Conservation (phyloP, 139 green algal species). For the Protoeuglena noctilucae region DNA sequence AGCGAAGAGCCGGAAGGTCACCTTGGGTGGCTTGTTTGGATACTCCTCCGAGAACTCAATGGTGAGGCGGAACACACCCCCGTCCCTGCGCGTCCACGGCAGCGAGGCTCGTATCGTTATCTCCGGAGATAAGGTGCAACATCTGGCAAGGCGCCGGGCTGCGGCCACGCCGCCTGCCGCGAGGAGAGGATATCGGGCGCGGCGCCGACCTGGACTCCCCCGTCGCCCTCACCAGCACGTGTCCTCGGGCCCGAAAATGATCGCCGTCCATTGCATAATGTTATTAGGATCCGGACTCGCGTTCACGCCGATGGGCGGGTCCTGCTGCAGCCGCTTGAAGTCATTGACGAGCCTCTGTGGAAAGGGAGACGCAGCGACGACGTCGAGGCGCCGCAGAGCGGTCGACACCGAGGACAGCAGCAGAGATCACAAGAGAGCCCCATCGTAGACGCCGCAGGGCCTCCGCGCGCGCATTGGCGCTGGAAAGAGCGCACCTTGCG, state of each 20-base stretch:
- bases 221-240: constrained; percentile 95
- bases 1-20: no score
- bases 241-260: constrained; percentile 96
- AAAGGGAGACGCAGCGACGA: no score
- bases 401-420: no score
- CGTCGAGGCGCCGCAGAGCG: no score
- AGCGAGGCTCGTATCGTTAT: neutral
- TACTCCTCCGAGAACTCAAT: constrained; percentile 95
- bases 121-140: neutral
- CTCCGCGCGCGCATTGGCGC: no score
- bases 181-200: no score
- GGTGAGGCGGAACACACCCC: constrained; percentile 68
- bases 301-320: constrained; percentile 88
- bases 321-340: constrained; percentile 74
- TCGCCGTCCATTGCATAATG: constrained; percentile 97
- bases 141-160: neutral
- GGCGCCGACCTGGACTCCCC: constrained; percentile 32
- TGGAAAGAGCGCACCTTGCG: no score
- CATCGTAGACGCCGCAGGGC: no score
- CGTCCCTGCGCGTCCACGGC: neutral
- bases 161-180: neutral
- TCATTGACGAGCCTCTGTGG: constrained; percentile 80
- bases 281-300: constrained; percentile 78
- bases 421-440: no score
- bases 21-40: constrained; percentile 87